A percentile compares a stretch with the other conserved stretches of the same genome.
Evolutionary conservation across 2,329 filamentous ascomycete genomes (phyloP).

Genomic region (Fusarium sp.): DNA sequence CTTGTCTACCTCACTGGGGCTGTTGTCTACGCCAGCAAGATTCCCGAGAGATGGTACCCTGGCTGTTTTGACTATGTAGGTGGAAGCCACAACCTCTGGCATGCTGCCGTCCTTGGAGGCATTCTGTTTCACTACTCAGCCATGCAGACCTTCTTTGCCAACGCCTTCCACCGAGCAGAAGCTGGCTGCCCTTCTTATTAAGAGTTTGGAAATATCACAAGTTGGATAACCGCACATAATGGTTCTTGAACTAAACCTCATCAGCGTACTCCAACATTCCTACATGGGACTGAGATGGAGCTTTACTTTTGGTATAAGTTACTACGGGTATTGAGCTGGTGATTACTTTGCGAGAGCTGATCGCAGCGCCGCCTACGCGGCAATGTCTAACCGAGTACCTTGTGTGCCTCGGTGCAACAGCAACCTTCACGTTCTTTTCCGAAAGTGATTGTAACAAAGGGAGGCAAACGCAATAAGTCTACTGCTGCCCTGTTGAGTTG

Average conservation of each 20-base stretch:
- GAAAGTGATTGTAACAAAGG: neutral
- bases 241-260: neutral
- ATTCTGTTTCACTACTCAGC: conserved; percentile 98
- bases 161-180: conserved; percentile 77
- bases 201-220: conserved; percentile 22
- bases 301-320: neutral
- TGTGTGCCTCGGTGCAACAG: neutral
- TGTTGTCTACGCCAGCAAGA: conserved; percentile 88
- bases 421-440: neutral
- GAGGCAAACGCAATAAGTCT: neutral
- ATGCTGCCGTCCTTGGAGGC: conserved; percentile 91
- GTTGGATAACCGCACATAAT: neutral
- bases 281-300: neutral
- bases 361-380: neutral
- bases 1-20: conserved; percentile 89
- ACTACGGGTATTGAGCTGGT: neutral
- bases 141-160: conserved; percentile 94
- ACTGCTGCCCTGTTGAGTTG: neutral
- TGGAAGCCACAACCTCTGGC: conserved; percentile 97
- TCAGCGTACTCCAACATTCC: neutral
- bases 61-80: conserved; percentile 96
- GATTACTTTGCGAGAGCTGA: neutral
- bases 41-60: conserved; percentile 92
- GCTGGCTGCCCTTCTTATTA: conserved; percentile 69
- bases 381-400: conserved; percentile 1